Evolutionary conservation across 345 rosid species (phyloP).

Genomic region (Pistacia integerrima): DNA sequence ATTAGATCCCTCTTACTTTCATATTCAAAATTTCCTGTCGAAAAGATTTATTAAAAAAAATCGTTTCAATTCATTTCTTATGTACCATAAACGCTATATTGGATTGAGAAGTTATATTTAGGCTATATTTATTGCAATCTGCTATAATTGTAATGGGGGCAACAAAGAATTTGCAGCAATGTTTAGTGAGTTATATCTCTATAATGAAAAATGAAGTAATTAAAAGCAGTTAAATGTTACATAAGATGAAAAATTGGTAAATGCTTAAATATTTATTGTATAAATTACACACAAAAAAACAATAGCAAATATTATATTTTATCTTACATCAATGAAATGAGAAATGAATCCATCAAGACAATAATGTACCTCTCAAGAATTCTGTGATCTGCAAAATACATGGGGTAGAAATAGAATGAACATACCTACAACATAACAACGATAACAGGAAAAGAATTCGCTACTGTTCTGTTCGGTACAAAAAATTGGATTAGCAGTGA

Average conservation of each 20-base stretch:
- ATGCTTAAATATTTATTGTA: background rate
- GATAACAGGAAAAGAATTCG: slow-evolving; percentile 18
- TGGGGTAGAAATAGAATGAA: slow-evolving; percentile 29
- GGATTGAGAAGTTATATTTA: too few species aligned
- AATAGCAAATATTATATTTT: background rate
- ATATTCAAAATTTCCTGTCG: too few species aligned
- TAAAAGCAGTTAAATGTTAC: too few species aligned
- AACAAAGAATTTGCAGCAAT: background rate
- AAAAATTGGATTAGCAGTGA: slow-evolving; percentile 7
- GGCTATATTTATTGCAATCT: too few species aligned
- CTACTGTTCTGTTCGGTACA: background rate
- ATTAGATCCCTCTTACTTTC: too few species aligned
- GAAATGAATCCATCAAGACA: slow-evolving; percentile 2
- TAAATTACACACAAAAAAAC: slow-evolving; percentile 8
- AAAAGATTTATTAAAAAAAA: too few species aligned
- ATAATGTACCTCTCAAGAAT: slow-evolving; percentile 6
- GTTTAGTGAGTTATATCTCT: too few species aligned
- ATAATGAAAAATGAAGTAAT: too few species aligned
- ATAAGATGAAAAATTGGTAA: background rate
- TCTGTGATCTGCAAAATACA: slow-evolving; percentile 9
- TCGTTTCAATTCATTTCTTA: too few species aligned
- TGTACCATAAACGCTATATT: too few species aligned
- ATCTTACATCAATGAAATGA: slow-evolving; percentile 16
- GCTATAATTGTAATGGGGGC: too few species aligned
- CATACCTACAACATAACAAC: slow-evolving; percentile 24